Evolutionary conservation across 768 basidiomycete species (phyloP).

Genomic region (Paxillus ammoniavirescens): DNA sequence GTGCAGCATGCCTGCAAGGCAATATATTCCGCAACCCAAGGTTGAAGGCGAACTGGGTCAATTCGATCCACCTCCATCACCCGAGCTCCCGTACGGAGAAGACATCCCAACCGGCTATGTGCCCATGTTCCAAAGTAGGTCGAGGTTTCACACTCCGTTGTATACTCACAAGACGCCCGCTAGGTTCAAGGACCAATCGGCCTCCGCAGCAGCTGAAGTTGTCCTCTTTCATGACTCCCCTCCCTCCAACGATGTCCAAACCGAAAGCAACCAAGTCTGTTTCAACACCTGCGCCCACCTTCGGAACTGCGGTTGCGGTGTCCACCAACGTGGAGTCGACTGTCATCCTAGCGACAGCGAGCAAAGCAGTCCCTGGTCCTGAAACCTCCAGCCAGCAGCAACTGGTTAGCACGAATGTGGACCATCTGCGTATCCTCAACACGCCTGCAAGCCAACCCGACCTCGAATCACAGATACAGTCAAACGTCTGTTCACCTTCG

Average conservation of each 20-base stretch:
- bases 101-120: not conserved
- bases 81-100: not conserved
- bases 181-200: not conserved
- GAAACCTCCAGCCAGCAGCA: not conserved
- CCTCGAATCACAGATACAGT: not conserved
- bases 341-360: not conserved
- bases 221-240: not conserved
- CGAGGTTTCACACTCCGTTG: not conserved
- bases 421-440: not conserved
- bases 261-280: not conserved
- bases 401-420: not conserved
- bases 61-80: not conserved
- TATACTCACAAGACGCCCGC: not conserved
- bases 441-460: not conserved
- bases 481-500: not conserved
- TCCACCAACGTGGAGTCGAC: not conserved
- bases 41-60: not conserved
- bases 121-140: slow-evolving; percentile 6
- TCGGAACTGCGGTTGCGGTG: not conserved
- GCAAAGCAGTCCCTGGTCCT: not conserved
- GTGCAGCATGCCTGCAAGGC: not conserved
- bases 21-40: not conserved
- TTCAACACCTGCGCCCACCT: not conserved
- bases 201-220: not conserved
- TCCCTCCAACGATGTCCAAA: not conserved